Evolutionary conservation across 306 rosid genomes (phyloP).

Genomic region (Argentina anserina): DNA sequence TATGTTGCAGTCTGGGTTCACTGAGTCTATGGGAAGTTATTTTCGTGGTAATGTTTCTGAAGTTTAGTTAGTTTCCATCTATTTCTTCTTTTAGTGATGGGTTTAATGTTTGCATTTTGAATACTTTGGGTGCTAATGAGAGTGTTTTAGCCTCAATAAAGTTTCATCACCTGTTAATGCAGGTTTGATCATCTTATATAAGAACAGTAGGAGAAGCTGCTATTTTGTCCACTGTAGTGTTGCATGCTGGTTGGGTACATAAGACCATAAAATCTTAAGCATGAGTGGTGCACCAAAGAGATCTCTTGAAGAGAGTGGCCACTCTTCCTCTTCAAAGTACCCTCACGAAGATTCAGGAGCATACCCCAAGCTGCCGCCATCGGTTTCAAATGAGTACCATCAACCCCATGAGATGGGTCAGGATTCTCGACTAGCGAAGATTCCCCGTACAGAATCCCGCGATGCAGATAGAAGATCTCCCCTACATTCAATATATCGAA

Average conservation of each 20-base stretch:
- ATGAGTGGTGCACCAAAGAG: constrained; percentile 82
- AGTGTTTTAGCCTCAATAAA: not conserved
- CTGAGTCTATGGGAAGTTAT: too few species aligned
- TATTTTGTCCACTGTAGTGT: constrained; percentile 19
- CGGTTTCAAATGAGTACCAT: constrained; percentile 57
- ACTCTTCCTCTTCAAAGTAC: constrained; percentile 61
- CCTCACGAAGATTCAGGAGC: constrained; percentile 61
- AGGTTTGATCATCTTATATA: constrained; percentile 16
- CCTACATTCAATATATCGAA: constrained; percentile 51
- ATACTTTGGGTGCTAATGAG: not conserved
- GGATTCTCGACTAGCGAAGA: constrained; percentile 52
- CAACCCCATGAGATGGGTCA: constrained; percentile 59
- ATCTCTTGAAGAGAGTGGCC: constrained; percentile 68
- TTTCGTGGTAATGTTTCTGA: too few species aligned
- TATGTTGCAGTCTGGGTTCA: too few species aligned
- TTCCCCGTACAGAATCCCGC: constrained; percentile 63
- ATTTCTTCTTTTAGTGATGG: too few species aligned
- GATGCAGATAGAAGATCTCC: constrained; percentile 82
- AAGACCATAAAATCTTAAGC: constrained; percentile 11
- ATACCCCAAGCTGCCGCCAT: constrained; percentile 50
- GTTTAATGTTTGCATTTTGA: not conserved
- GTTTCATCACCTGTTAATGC: constrained; percentile 16
- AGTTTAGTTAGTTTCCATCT: too few species aligned
- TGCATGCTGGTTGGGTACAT: constrained; percentile 24
- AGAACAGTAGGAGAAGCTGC: not conserved